Base-by-base conservation (phyloP, 805 yeast genomes). In the Teunomyces atbi region DNA sequence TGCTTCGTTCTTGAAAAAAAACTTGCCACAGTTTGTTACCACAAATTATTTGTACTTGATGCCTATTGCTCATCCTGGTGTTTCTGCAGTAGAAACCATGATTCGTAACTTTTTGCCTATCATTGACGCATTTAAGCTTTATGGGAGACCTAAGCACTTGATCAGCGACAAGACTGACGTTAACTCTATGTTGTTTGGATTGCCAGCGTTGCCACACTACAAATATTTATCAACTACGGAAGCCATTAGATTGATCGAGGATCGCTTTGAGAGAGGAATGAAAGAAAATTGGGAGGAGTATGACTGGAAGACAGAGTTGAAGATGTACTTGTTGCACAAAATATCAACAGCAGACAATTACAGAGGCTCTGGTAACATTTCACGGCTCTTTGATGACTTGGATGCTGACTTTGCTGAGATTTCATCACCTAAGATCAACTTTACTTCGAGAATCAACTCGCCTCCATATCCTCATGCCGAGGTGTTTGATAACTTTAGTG, bases 51-150 rank as follows among this genome's bases (percentile, higher is more conserved):
- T 89, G 42, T 89, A 88, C 61, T 64, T 89, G 57, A 81, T 86
- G 73, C 94, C 95, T 3, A 81, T 78, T 45, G 60, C 78, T 20
- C 95, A 86, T 62, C 82, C 84, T 3, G 86, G 88, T 34, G 92
- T 86, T 23, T 74, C 78, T 39, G 82, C 83, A 13, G 76, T 81
- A 41, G 94, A 86, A 59, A 86, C 86, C 12, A 81, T 85, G 81
- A 78, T 86, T 37, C 69, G 95, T 49, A 74, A 81, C 56, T 69
- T 84, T 50, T 73, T 86, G 27, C 92, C 89, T 40, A 71, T 85
- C 15, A 77, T 83, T 69, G 88, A 86, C 60, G 73, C 84, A 3
- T 86, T 85, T 65, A 78, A 76, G 57, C 62, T 86, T 40, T 86
- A 86, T 57, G 95, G 95, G 6, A 73, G 94, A 53, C 94, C 95